phyloP scores from a whole-genome alignment of 2,329 filamentous ascomycete genomes.

The Tolypocladium sp. region DNA sequence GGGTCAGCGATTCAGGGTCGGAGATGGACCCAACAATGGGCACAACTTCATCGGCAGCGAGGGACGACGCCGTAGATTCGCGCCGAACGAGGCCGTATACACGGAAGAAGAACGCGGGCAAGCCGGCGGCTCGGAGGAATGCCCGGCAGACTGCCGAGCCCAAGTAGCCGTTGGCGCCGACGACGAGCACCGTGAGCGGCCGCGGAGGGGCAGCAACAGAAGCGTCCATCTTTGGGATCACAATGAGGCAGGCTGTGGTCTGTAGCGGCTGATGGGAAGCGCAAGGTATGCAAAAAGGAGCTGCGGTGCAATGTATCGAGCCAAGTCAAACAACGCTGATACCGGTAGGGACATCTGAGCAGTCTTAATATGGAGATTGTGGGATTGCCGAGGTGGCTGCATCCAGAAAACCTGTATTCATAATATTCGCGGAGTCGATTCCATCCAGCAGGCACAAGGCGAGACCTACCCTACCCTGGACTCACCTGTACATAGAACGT shows the following conservation, averaged over 20 bases:
- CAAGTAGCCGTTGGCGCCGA: background rate
- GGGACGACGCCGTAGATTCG: background rate
- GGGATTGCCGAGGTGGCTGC: too few species aligned
- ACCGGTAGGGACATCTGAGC: too few species aligned
- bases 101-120: background rate
- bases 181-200: background rate
- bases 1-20: background rate
- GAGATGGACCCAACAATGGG: background rate
- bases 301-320: background rate
- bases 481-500: too few species aligned
- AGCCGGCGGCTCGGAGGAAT: background rate
- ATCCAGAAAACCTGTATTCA: too few species aligned
- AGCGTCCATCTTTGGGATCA: background rate
- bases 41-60: background rate
- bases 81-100: background rate
- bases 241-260: background rate
- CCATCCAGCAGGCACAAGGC: too few species aligned
- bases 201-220: too few species aligned
- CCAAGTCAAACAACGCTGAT: too few species aligned
- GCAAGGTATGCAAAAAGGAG: background rate
- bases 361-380: too few species aligned
- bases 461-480: too few species aligned
- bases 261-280: background rate
- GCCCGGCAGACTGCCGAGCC: background rate
- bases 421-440: too few species aligned